Base-by-base conservation (phyloP, 1,139 yeast genomes). In the Pichia sp. region DNA sequence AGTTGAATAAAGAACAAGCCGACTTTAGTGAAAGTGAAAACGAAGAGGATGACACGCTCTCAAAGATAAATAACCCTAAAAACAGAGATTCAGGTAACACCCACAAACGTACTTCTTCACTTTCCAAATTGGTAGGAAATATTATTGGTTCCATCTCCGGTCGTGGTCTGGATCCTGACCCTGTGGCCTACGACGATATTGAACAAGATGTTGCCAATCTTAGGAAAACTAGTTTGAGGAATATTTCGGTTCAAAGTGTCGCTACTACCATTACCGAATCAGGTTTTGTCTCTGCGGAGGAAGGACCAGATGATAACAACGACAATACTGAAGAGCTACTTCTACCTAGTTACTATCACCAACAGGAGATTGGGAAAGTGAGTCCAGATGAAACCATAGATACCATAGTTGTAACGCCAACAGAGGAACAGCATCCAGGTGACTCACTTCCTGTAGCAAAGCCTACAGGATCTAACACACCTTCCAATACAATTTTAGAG, bases 281-380 rank as follows among this genome's bases (percentile, higher is more conserved):
- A 1, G 69, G 64, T 32, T 67, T 66, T 56, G 62, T 64, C 36
- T 66, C 70, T 15, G 70, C 69, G 19, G 70, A 65, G 26, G 70
- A 65, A 49, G 41, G 16, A 38, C 41, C 15, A 4, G 41, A 38
- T n/a, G 53, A 51, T 31, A 54, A 47, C 23, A 29, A 11, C 13
- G n/a, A 8, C n/a, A 4, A 38, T 38, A 13, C 41, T n/a, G 16
- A n/a, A 38, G 16, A 38, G 5, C 41, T 16, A 5, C 15, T 16
- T 4, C 5, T 16, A n/a, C 41, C 41, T n/a, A n/a, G 4, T 13
- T n/a, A 38, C 41, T 1, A 4, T 38, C 16, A 38, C 41, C 13
- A 38, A n/a, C 41, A 7, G 8, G 41, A 11, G 5, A 38, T n/a
- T 38, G 15, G 4, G 15, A 38, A 38, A n/a, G 16, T 16, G 6